These are phyloP conservation scores for Pythium dissimile DNA, from an alignment of 352 stramenopile genomes.

Conservation along the genomic window DNA sequence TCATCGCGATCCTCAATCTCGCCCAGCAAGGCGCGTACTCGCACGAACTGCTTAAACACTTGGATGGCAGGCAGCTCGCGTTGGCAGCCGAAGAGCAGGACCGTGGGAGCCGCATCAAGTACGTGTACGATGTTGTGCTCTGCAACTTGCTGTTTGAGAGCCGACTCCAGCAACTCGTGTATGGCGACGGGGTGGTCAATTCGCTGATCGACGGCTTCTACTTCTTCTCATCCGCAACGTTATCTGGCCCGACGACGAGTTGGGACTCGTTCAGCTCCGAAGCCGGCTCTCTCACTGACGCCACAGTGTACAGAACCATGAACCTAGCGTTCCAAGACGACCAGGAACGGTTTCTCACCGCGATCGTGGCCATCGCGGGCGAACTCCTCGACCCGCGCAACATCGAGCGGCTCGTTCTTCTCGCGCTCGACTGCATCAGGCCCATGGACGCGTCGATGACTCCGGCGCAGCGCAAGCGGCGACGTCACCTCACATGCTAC, in stretches of 20 bases:
- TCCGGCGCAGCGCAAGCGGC: constrained; percentile 27
- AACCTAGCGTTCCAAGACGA: constrained; percentile 58
- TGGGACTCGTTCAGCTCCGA: constrained; percentile 7
- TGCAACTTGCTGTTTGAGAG: constrained; percentile 71
- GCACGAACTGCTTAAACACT: constrained; percentile 45
- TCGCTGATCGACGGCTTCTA: constrained; percentile 54
- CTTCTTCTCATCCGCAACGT: constrained; percentile 24
- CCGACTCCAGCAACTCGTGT: constrained; percentile 59
- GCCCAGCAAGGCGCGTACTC: constrained; percentile 42
- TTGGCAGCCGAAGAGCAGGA: constrained; percentile 28
- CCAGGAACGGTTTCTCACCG: constrained; percentile 62
- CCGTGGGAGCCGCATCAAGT: constrained; percentile 44
- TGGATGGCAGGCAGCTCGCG: constrained; percentile 56
- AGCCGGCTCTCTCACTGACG: constrained; percentile 9
- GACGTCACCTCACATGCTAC: constrained; percentile 42
- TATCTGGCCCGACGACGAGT: not conserved
- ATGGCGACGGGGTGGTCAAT: constrained; percentile 49
- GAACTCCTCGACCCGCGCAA: constrained; percentile 59
- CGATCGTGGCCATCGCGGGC: constrained; percentile 59
- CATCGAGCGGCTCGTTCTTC: constrained; percentile 51
- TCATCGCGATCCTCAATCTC: constrained; percentile 65
- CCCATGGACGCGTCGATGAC: constrained; percentile 13
- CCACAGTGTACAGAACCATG: constrained; percentile 23
- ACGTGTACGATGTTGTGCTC: constrained; percentile 57
- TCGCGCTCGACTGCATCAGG: constrained; percentile 47